phyloP scores from a whole-genome alignment of 2,329 filamentous ascomycete genomes.

The Cryphonectria japonica region DNA sequence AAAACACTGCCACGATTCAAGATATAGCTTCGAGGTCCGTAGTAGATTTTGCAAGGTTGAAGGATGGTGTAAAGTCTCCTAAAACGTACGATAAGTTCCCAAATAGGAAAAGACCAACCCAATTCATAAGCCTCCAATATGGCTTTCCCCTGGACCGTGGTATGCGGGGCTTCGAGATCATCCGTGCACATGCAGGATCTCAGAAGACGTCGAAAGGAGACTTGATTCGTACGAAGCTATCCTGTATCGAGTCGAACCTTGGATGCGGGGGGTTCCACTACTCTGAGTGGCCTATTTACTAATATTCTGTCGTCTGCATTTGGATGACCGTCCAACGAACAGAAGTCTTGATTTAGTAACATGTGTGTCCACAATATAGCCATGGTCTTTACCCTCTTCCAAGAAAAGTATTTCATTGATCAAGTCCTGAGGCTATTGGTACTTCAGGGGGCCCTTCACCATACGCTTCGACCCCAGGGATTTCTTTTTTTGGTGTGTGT shows the following conservation, averaged over 20 bases:
- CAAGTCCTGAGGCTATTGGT: not conserved
- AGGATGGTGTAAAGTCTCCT: not conserved
- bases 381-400: not conserved
- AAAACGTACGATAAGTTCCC: not conserved
- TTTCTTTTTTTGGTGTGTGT: not conserved
- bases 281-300: not conserved
- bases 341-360: not conserved
- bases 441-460: not conserved
- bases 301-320: not conserved
- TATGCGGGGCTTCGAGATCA: not conserved
- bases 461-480: not conserved
- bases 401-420: not conserved
- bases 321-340: not conserved
- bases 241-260: not conserved
- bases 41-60: not conserved
- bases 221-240: not conserved
- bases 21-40: not conserved
- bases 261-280: not conserved
- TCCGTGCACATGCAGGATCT: not conserved
- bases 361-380: not conserved
- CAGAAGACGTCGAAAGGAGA: not conserved
- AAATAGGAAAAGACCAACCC: not conserved
- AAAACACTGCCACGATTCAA: not conserved
- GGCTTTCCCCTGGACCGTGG: not conserved
- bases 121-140: not conserved